Evolutionary conservation across 2,329 filamentous ascomycete genomes (phyloP), one percentile per base, ranked within the genome.

Genomic region (Aspergillus thermomutatus): DNA sequence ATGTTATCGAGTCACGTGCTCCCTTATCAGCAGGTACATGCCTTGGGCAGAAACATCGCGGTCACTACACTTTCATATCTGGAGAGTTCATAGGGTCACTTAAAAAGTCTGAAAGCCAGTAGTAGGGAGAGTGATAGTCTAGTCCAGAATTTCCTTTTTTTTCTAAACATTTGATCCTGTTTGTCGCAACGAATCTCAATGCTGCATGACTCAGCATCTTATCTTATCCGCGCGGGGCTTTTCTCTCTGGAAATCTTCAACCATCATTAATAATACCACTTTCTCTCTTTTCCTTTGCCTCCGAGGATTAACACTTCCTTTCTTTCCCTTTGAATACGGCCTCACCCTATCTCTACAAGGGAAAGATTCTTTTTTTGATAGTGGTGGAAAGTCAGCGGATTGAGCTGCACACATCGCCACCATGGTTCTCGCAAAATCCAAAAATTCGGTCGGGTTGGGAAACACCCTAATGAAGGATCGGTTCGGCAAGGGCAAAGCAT

Each of bases 391-490:
- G 43, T 26, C 43, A 46, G 43, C 43, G 21, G 21, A 23, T 46
- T 46, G 21, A 26, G 23, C 43, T 46, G 43, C 43, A 25, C 43
- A 37, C 53, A 50, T 55, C 59, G 64, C 60, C 74, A 80, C 64
- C 45, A 90, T 90, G 87, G 86, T 87, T 68, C 78, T 90, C 69
- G 87, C 94, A 76, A 99, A 97, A 80, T 96, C 92, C 64, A 97
- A 97, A 77, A 96, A 92, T 77, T 84, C 87, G 69, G 91, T 97
- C 69, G 94, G 94, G 74, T 87, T 99, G 79, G 94, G 94, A 74
- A 97, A 97, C 80, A 87, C 89, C 79, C 85, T 99, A 73, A 99
- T 99, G 94, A 97, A 97, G 74, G 94, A 97, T 79, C 89, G 93
- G 57, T 97, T 97, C 76, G 91, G 92, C 71, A 96, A 94, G 78